Evolutionary conservation across 208 protist species (phyloP).

Genomic region (Leishmania major): DNA sequence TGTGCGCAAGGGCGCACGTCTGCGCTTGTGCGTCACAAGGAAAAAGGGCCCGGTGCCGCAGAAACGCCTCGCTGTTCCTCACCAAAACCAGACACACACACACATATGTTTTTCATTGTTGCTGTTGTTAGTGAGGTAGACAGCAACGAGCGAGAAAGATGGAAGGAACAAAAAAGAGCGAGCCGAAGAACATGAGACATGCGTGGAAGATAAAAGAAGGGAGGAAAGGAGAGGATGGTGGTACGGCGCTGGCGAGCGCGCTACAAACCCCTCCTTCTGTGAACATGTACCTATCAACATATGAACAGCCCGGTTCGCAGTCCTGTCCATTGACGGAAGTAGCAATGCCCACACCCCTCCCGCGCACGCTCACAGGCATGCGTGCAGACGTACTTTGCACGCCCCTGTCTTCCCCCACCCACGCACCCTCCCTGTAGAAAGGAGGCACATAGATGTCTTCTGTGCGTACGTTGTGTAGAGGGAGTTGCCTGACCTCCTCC

Average conservation of each 20-base stretch:
- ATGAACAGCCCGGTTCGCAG: neutral
- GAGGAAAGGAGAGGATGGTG: neutral
- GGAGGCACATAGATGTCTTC: neutral
- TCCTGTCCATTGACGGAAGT: neutral
- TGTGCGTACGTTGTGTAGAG: neutral
- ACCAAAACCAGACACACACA: neutral
- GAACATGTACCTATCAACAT: neutral
- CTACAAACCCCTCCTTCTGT: neutral
- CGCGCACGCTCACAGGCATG: neutral
- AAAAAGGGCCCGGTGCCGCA: neutral
- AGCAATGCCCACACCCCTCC: neutral
- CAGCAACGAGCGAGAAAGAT: neutral
- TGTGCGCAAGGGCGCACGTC: too few relatives aligned
- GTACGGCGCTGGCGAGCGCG: neutral
- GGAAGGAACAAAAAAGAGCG: neutral
- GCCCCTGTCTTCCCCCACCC: neutral
- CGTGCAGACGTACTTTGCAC: neutral
- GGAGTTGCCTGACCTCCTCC: neutral
- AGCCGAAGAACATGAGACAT: neutral
- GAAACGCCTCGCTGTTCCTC: neutral
- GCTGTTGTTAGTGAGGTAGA: neutral
- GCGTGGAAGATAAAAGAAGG: neutral
- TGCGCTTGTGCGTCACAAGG: too few relatives aligned
- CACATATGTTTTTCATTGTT: neutral
- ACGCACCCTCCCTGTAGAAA: neutral